Conservation (phyloP, 2,329 filamentous ascomycete species). For the Fusarium sp. region DNA sequence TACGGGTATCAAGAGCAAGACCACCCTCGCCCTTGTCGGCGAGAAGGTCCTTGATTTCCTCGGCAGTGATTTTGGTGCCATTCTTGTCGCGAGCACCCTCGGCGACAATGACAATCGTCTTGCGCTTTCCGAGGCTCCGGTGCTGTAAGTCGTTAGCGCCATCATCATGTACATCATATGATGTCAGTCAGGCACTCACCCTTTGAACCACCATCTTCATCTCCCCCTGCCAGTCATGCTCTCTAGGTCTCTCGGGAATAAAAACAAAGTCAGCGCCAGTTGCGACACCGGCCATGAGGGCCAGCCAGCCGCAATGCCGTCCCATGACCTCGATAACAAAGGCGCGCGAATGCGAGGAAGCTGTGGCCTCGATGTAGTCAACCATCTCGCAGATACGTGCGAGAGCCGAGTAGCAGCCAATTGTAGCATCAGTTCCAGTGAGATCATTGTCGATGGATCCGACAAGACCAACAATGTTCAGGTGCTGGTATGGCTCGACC, state of each 20-base stretch:
- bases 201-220: slow-evolving; percentile 84
- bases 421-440: slow-evolving; percentile 95
- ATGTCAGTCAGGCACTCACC: slow-evolving; percentile 56
- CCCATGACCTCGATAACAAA: slow-evolving; percentile 99
- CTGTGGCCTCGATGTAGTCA: slow-evolving; percentile 96
- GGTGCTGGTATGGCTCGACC: slow-evolving; percentile 80
- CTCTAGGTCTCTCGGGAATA: slow-evolving; percentile 92
- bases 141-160: slow-evolving; percentile 67
- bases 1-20: slow-evolving; percentile 88
- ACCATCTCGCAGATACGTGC: slow-evolving; percentile 95
- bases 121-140: slow-evolving; percentile 88
- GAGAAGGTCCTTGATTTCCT: slow-evolving; percentile 89
- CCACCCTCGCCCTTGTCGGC: slow-evolving; percentile 73
- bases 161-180: background rate
- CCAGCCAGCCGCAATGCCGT: slow-evolving; percentile 96
- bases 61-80: slow-evolving; percentile 84
- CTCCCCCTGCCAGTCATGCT: slow-evolving; percentile 87
- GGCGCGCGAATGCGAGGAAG: slow-evolving; percentile 91
- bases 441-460: slow-evolving; percentile 99
- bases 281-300: slow-evolving; percentile 94
- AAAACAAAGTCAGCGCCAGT: slow-evolving; percentile 98
- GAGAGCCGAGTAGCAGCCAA: slow-evolving; percentile 95
- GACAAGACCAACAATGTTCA: slow-evolving; percentile 97
- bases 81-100: slow-evolving; percentile 91
- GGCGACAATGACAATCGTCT: slow-evolving; percentile 97